Conservation (phyloP, 768 basidiomycete genomes). For the Sporobolomyces roseus region DNA sequence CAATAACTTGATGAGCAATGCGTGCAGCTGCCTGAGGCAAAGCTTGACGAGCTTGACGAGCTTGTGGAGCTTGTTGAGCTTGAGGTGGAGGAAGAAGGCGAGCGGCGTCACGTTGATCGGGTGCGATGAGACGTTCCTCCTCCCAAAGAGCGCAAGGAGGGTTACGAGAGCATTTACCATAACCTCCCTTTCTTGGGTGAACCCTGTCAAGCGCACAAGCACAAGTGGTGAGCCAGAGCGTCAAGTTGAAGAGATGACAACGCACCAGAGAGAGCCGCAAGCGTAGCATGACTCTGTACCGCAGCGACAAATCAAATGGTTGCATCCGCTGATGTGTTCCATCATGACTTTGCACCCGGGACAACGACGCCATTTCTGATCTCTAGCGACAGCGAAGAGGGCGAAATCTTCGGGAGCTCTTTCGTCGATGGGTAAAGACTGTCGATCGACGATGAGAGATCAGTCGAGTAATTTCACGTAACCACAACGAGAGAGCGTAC, state of each 20-base stretch:
- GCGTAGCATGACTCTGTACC: slow-evolving; percentile 2
- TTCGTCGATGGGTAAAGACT: slow-evolving; percentile 5
- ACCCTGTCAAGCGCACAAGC: not conserved
- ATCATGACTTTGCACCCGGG: slow-evolving; percentile 16
- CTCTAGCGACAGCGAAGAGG: not conserved
- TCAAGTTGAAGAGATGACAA: not conserved
- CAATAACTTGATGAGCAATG: too few species aligned
- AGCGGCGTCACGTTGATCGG: not conserved
- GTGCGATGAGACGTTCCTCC: not conserved
- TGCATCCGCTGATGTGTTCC: slow-evolving; percentile 5
- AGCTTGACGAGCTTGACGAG: not conserved
- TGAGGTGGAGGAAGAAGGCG: not conserved
- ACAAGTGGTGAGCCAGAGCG: not conserved
- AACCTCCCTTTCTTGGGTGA: not conserved
- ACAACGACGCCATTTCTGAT: not conserved
- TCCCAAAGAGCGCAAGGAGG: not conserved
- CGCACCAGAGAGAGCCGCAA: slow-evolving; percentile 10
- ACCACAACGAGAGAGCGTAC: not conserved
- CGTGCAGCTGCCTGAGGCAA: not conserved
- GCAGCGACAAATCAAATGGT: slow-evolving; percentile 13
- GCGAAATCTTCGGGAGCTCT: slow-evolving; percentile 15
- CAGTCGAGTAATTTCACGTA: not conserved
- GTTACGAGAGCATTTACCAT: not conserved
- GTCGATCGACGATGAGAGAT: too few species aligned
- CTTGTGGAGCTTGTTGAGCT: not conserved